Evolutionary conservation across 2,329 filamentous ascomycete genomes (phyloP).

Genomic region (Curvularia sp.): DNA sequence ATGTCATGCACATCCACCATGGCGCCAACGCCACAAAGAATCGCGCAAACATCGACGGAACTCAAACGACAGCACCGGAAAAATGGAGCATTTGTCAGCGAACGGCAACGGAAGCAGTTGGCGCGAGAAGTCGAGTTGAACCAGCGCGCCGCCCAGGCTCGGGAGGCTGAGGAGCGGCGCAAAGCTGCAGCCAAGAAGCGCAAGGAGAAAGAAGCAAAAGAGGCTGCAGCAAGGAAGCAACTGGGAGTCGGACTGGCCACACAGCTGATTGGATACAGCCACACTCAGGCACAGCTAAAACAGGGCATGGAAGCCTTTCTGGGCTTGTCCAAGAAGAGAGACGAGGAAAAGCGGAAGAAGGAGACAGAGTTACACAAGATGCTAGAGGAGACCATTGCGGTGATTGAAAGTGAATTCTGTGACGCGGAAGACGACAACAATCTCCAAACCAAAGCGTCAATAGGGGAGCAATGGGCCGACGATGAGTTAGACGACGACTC

Average conservation of each 20-base stretch:
- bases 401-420: constrained; percentile 45
- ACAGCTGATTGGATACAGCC: constrained; percentile 49
- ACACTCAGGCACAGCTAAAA: constrained; percentile 48
- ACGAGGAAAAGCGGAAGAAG: constrained; percentile 29
- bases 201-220: constrained; percentile 42
- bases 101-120: constrained; percentile 39
- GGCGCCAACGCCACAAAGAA: constrained; percentile 33
- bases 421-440: constrained; percentile 25
- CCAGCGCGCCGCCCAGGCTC: constrained; percentile 41
- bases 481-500: constrained; percentile 46
- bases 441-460: constrained; percentile 11
- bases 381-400: constrained; percentile 31
- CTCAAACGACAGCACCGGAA: constrained; percentile 45
- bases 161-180: constrained; percentile 42
- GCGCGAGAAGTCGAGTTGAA: constrained; percentile 43
- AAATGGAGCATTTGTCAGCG: constrained; percentile 34
- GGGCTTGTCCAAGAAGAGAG: constrained; percentile 35
- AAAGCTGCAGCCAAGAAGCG: constrained; percentile 42
- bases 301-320: constrained; percentile 49
- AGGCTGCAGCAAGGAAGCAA: constrained; percentile 36
- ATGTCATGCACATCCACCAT: constrained; percentile 28
- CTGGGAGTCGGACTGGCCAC: constrained; percentile 48
- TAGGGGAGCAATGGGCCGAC: constrained; percentile 31
- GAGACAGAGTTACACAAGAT: constrained; percentile 30
- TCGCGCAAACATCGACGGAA: constrained; percentile 47